Evolutionary conservation across 768 basidiomycete genomes (phyloP), one percentile per base, ranked within the genome.

Genomic region (Lyophyllum atratum): DNA sequence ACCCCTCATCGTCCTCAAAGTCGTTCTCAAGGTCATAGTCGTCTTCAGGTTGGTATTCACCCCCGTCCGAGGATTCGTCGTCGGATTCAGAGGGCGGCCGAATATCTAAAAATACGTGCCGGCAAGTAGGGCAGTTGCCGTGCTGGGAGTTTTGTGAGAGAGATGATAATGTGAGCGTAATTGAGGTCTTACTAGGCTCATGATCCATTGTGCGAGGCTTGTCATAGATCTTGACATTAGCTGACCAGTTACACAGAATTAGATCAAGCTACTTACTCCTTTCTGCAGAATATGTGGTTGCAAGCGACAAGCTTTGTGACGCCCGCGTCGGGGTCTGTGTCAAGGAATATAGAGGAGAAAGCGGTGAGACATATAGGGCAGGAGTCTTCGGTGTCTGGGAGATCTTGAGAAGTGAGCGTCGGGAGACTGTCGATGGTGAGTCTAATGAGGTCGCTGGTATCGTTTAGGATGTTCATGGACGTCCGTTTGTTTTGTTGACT

Each of bases 71-170:
- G 3, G 83, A 86, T 64, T 86, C 88, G 65, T 81, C 78, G 62
- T 87, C 87, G 11, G 80, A 80, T 31, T 84, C 81, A 1, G 79
- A 74, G 1, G 74, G 73, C 1, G 80, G 78, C 4, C 68, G 71
- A 37, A 87, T 76, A 50, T 84, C 80, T 37, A 86, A 70, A 69
- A 89, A 89, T 6, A 72, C 68, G 56, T 83, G 72, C 28, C 88
- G 75, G 66, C 88, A 90, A 4, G 86, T 81, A 15, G 88, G 88
- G 61, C 89, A 90, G 61, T 76, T 88, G 14, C 87, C 87, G 62
- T 89, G 87, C 86, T 88, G 58, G 4, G 66, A n/a, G 15, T 45
- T 42, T 22, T 22, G 14, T 59, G 42, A 50, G 43, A 43, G 39
- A 26, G 15, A 19, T 34, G 9, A 22, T 19, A 22, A 21, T 49